phyloP scores from a whole-genome alignment of 805 yeast species.

The Wickerhamomyces mucosus region DNA sequence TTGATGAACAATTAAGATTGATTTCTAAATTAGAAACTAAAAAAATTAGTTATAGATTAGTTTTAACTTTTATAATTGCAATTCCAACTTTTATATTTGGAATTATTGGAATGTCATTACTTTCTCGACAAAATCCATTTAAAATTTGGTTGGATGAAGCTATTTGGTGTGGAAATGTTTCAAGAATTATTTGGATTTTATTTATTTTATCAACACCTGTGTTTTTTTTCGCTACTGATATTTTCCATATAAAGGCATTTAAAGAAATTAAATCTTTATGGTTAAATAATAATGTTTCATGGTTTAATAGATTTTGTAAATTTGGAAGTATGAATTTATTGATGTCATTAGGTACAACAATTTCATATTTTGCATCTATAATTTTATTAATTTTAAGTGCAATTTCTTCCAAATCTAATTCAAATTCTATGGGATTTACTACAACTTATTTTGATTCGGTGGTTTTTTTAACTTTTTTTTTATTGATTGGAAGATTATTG shows the following conservation, averaged over 20 bases:
- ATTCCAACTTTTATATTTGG: conserved; percentile 65
- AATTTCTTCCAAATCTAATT: conserved; percentile 1
- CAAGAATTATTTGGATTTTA: conserved; percentile 57
- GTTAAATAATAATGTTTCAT: conserved; percentile 39
- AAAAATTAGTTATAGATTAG: conserved; percentile 35
- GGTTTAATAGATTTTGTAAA: conserved; percentile 46
- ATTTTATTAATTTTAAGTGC: conserved; percentile 43
- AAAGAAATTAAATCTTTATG: conserved; percentile 51
- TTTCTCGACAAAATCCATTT: conserved; percentile 32
- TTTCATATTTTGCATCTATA: conserved; percentile 62
- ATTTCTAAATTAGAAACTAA: conserved; percentile 40
- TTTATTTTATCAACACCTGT: conserved; percentile 62
- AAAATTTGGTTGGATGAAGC: conserved; percentile 51
- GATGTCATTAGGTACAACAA: conserved; percentile 64
- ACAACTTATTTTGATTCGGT: conserved; percentile 76
- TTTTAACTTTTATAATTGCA: conserved; percentile 42
- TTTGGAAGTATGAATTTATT: conserved; percentile 76
- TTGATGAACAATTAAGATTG: conserved; percentile 53
- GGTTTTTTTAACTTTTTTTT: conserved; percentile 62
- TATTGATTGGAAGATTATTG: conserved; percentile 59
- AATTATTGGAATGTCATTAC: conserved; percentile 56
- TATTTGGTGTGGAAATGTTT: conserved; percentile 51
- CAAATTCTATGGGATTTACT: conserved; percentile 22
- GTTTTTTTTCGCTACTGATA: conserved; percentile 64
- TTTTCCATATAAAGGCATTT: conserved; percentile 59